Conservation (phyloP, 441 rosid species). For the Mallotus repandus region DNA sequence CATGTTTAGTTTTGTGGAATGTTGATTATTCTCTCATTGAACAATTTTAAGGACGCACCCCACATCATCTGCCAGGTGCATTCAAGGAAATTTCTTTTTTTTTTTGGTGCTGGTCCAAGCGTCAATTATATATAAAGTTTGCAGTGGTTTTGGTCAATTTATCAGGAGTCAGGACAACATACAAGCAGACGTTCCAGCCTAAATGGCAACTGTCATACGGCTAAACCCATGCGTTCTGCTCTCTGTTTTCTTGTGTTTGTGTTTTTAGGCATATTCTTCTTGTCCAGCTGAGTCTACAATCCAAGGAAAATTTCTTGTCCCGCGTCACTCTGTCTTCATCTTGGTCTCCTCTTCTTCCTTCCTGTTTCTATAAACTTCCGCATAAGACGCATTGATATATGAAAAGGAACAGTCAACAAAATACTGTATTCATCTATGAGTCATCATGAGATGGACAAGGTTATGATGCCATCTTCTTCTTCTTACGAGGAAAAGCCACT, state of each 20-base stretch:
- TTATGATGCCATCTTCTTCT: slow-evolving; percentile 4
- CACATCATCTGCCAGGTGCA: neutral
- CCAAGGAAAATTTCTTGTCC: neutral
- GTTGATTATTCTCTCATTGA: too few relatives aligned
- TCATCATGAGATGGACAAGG: neutral
- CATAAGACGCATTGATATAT: neutral
- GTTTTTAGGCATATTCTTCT: neutral
- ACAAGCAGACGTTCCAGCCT: neutral
- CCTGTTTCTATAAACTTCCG: neutral
- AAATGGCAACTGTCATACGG: neutral
- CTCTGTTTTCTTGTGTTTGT: neutral
- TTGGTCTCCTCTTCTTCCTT: neutral
- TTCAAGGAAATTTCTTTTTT: neutral
- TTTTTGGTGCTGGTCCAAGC: neutral
- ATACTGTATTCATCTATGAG: neutral
- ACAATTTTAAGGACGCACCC: too few relatives aligned
- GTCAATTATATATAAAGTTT: neutral
- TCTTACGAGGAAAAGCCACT: neutral
- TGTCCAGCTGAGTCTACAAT: neutral
- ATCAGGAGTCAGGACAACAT: neutral
- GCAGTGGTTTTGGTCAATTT: neutral
- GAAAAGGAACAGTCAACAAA: neutral
- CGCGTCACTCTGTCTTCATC: neutral
- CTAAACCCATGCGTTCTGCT: slow-evolving; percentile 15
- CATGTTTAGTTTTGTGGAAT: too few relatives aligned